Conservation (phyloP, 257 asterid species). For the Fraxinus pennsylvanica region DNA sequence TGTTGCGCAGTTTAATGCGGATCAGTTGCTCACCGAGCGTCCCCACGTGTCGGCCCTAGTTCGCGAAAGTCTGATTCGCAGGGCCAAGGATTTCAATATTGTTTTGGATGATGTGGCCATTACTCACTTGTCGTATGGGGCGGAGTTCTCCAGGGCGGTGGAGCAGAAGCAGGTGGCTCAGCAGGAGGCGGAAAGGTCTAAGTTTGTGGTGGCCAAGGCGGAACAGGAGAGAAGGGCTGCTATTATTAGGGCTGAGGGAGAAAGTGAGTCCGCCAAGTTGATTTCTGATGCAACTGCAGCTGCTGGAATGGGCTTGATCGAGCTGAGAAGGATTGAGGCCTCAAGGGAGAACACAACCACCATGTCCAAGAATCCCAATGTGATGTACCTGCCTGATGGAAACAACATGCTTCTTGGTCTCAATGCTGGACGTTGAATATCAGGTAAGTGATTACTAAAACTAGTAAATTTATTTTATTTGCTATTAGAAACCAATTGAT, state of each 20-base stretch:
- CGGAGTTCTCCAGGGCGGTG: slow-evolving; percentile 87
- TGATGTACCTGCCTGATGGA: slow-evolving; percentile 41
- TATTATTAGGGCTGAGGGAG: slow-evolving; percentile 49
- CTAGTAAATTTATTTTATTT: not conserved
- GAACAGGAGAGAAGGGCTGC: slow-evolving; percentile 57
- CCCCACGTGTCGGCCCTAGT: slow-evolving; percentile 93
- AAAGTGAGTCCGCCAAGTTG: slow-evolving; percentile 51
- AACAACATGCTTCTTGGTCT: slow-evolving; percentile 47
- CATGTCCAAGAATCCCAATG: slow-evolving; percentile 42
- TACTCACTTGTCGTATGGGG: slow-evolving; percentile 87
- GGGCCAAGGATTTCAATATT: slow-evolving; percentile 91
- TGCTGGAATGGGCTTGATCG: slow-evolving; percentile 49
- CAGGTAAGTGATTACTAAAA: not conserved
- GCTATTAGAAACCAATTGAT: not conserved
- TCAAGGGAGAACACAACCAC: slow-evolving; percentile 49
- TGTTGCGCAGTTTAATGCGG: slow-evolving; percentile 95
- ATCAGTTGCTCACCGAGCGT: slow-evolving; percentile 86
- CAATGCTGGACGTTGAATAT: slow-evolving; percentile 38
- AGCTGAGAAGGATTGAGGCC: slow-evolving; percentile 48
- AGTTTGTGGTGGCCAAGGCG: slow-evolving; percentile 83
- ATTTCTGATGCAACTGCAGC: slow-evolving; percentile 49
- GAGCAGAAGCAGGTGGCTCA: slow-evolving; percentile 99
- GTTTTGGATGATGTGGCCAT: slow-evolving; percentile 90
- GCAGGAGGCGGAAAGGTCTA: slow-evolving; percentile 97
- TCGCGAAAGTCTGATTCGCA: slow-evolving; percentile 71